These are phyloP conservation scores for Neurospora sp. DNA, from an alignment of 2,329 filamentous ascomycete species.

Conservation along the genomic window DNA sequence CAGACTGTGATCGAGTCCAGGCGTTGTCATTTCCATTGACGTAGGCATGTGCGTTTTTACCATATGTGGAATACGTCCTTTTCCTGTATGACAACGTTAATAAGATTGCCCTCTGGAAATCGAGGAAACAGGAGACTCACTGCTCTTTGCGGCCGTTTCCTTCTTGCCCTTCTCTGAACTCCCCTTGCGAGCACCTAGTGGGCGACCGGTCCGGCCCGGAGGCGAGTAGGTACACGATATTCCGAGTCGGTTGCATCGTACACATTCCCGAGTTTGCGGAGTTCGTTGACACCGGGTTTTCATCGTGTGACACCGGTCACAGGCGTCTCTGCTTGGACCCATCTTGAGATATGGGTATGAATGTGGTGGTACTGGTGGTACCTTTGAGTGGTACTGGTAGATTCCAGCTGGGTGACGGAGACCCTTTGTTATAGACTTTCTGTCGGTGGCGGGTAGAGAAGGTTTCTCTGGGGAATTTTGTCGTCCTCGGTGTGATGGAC, in stretches of 20 bases:
- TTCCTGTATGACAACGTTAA: not conserved
- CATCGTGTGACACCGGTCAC: not conserved
- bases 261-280: not conserved
- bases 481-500: not conserved
- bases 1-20: not conserved
- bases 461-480: not conserved
- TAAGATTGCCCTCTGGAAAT: not conserved
- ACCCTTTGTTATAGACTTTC: not conserved
- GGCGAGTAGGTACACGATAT: not conserved
- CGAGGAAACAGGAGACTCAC: not conserved
- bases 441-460: not conserved
- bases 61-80: not conserved
- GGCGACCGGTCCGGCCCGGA: not conserved
- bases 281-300: not conserved
- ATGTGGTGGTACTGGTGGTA: not conserved
- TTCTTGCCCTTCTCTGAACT: not conserved
- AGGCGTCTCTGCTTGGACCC: not conserved
- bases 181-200: not conserved
- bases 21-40: not conserved
- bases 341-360: not conserved
- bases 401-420: not conserved
- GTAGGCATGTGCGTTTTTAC: not conserved
- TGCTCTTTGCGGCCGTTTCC: not conserved
- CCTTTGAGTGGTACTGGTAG: not conserved
- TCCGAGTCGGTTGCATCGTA: not conserved